Evolutionary conservation across 2,329 filamentous ascomycete genomes (phyloP).

Genomic region (Fusarium sp.): DNA sequence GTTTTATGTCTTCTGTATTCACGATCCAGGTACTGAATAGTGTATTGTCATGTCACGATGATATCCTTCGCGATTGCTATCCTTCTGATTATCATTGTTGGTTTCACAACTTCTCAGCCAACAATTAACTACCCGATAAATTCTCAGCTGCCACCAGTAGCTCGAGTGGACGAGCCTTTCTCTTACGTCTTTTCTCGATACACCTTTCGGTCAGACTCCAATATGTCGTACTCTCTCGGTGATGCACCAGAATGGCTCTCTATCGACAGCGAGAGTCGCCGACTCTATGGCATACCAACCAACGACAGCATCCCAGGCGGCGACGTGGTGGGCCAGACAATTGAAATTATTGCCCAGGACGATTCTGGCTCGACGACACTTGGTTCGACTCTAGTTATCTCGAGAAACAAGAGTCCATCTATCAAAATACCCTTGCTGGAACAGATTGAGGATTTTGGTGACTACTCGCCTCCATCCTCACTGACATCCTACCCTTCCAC

Average conservation of each 20-base stretch:
- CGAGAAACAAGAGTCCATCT: conserved; percentile 64
- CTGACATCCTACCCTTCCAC: conserved; percentile 66
- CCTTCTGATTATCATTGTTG: conserved; percentile 46
- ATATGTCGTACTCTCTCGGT: conserved; percentile 74
- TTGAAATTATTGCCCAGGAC: conserved; percentile 78
- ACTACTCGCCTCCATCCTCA: conserved; percentile 69
- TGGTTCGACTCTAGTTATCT: conserved; percentile 77
- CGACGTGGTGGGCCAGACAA: conserved; percentile 67
- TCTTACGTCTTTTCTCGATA: conserved; percentile 76
- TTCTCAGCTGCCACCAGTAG: conserved; percentile 84
- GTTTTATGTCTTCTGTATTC: conserved; percentile 26
- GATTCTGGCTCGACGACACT: conserved; percentile 70
- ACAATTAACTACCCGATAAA: conserved; percentile 77
- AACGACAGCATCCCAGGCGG: conserved; percentile 59
- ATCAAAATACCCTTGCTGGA: conserved; percentile 67
- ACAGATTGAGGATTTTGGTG: conserved; percentile 68
- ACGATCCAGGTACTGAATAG: conserved; percentile 36
- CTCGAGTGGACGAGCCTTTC: conserved; percentile 74
- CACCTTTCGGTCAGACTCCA: conserved; percentile 76
- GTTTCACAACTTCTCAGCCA: conserved; percentile 54
- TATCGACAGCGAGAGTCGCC: conserved; percentile 72
- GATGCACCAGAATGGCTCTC: conserved; percentile 78
- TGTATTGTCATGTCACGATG: conserved; percentile 46
- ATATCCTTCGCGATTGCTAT: conserved; percentile 43
- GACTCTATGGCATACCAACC: conserved; percentile 76